phyloP scores from a whole-genome alignment of 106 monocot genomes.

The Allium cepa region DNA sequence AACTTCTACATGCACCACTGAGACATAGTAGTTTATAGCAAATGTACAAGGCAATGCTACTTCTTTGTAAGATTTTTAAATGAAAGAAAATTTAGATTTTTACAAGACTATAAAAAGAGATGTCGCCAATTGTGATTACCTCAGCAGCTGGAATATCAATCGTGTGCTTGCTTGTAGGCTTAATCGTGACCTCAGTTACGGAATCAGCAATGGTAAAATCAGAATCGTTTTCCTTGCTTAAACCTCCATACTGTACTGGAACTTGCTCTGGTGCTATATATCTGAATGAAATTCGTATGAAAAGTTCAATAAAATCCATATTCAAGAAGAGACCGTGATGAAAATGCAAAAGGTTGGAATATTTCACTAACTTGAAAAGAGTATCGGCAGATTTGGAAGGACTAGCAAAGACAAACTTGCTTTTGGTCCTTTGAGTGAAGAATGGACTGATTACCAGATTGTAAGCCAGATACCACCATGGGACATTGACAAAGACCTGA shows the following conservation, averaged over 20 bases:
- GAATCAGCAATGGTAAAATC: conserved; percentile 58
- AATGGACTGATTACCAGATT: conserved; percentile 65
- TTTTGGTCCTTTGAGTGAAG: conserved; percentile 72
- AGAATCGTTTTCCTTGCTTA: conserved; percentile 49
- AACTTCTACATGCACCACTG: no score
- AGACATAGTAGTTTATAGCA: neutral
- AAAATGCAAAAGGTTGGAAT: neutral
- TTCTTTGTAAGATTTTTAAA: no score
- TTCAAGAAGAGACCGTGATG: no score
- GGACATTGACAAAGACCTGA: conserved; percentile 86
- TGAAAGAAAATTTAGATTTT: no score
- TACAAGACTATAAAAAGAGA: no score
- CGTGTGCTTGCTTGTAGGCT: conserved; percentile 59
- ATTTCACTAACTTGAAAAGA: conserved; percentile 51
- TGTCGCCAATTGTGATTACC: conserved; percentile 16
- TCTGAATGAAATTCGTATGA: conserved; percentile 11
- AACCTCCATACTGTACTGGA: conserved; percentile 66
- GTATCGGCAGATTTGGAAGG: conserved; percentile 66
- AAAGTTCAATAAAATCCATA: no score
- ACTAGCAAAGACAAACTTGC: conserved; percentile 71
- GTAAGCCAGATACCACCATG: conserved; percentile 81
- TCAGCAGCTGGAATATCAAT: conserved; percentile 58
- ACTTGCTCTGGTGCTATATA: conserved; percentile 76
- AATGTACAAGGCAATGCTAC: neutral
- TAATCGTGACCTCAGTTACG: conserved; percentile 50